Percentiles rank a stretch among this genome's conserved stretches.
These are phyloP conservation scores for Trichoderma brevicompactum DNA, from an alignment of 2,329 filamentous ascomycete species.

Conservation along the genomic window DNA sequence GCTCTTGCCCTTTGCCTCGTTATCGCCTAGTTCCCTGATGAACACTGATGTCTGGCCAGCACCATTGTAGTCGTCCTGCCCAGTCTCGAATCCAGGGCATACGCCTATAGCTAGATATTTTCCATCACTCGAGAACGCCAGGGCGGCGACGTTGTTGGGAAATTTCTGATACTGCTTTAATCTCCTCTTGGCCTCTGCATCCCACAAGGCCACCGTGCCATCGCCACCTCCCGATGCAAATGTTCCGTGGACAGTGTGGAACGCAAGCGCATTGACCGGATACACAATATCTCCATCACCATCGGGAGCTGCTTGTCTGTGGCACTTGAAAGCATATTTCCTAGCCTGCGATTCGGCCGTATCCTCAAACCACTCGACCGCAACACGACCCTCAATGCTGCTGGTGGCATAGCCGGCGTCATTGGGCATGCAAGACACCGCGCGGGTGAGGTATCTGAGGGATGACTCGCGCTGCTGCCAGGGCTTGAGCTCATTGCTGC, in stretches of 20 bases:
- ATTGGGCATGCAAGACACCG: conserved; percentile 94
- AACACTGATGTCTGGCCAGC: conserved; percentile 77
- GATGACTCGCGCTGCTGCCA: conserved; percentile 95
- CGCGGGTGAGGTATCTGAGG: conserved; percentile 93
- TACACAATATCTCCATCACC: conserved; percentile 79
- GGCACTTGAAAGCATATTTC: conserved; percentile 99
- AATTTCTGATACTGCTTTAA: conserved; percentile 90
- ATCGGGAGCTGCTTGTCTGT: conserved; percentile 72
- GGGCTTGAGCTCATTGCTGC: conserved; percentile 63
- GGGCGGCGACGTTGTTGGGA: conserved; percentile 73
- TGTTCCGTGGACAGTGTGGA: conserved; percentile 81
- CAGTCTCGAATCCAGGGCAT: conserved; percentile 86
- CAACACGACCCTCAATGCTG: conserved; percentile 92
- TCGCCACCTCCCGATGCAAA: conserved; percentile 91
- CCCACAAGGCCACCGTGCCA: conserved; percentile 90
- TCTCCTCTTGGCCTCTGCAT: conserved; percentile 85
- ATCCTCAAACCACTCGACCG: conserved; percentile 97
- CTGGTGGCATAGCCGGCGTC: conserved; percentile 91
- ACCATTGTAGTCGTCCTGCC: conserved; percentile 75
- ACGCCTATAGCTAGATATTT: conserved; percentile 78
- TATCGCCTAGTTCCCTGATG: conserved; percentile 82
- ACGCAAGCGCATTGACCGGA: conserved; percentile 86
- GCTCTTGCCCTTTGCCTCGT: conserved; percentile 85
- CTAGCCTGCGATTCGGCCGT: conserved; percentile 82
- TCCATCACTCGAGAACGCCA: conserved; percentile 79